Evolutionary conservation across 2,329 filamentous ascomycete species (phyloP), one percentile per base, ranked within the genome.

Genomic region (Monascus ruber): DNA sequence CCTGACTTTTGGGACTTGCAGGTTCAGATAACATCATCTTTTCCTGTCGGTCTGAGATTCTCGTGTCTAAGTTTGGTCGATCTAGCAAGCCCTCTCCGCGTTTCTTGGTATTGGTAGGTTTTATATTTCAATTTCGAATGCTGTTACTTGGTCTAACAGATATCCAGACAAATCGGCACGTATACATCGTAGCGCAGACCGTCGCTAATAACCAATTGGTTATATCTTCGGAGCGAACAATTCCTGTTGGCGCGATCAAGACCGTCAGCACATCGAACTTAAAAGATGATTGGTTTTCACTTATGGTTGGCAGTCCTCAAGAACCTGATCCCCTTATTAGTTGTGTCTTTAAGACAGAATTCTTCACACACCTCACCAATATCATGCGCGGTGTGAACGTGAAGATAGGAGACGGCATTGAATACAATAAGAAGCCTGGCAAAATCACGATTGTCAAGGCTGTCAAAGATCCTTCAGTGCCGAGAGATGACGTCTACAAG

Each of bases 391-490:
- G 83, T 6, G 76, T 94, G 56, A 86, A 80, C 56, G 66, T 98
- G 35, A 86, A 84, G 63, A 82, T 96, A 45, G 77, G 70, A n/a
- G 81, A 91, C 26, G 74, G 67, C 4, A 88, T 98, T 50, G 85
- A 94, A 59, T 98, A 94, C 63, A 88, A 89, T 57, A 98, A 96
- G 74, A 98, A 98, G 65, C 91, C 91, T 1, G 85, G 85, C 40
- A 98, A 98, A 68, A 75, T 85, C 60, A 83, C 89, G 39, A 66
- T 79, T 5, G 83, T 98, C 56, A 96, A 96, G 68, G 85, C 85
- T 6, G 57, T 94, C 44, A 94, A 94, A 65, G 91, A 98, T 58
- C 80, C 88, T 0, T 76, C 79, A 38, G 74, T 82, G 38, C 67
- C 73, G 3, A 63, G 73, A 38, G 80, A 80, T 35, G 91, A 98